These are phyloP conservation scores for Amauroascus niger DNA, from an alignment of 2,329 filamentous ascomycete genomes.

Conservation along the genomic window DNA sequence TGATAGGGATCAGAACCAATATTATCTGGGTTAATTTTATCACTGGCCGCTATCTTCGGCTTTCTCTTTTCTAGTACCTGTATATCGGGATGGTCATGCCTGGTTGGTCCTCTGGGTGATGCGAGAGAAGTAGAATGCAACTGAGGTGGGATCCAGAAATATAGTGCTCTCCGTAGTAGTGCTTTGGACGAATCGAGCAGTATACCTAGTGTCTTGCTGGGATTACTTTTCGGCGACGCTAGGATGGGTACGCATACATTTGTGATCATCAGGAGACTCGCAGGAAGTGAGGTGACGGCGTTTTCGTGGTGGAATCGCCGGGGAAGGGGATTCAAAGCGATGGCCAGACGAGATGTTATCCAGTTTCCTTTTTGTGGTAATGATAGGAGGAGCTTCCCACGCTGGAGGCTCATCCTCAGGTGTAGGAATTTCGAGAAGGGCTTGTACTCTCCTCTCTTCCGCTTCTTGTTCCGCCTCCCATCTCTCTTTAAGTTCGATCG, in stretches of 20 bases:
- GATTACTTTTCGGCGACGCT: not conserved
- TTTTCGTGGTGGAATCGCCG: not conserved
- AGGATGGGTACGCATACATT: not conserved
- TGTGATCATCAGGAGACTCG: not conserved
- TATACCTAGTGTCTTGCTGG: not conserved
- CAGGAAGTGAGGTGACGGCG: not conserved
- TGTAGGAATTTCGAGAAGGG: constrained; percentile 4
- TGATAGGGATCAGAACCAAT: not conserved
- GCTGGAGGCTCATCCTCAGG: not conserved
- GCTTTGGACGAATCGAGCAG: not conserved
- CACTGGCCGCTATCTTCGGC: not conserved
- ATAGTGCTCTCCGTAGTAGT: not conserved
- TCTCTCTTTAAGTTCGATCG: constrained; percentile 1
- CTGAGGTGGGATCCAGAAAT: not conserved
- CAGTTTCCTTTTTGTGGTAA: not conserved
- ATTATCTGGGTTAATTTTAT: not conserved
- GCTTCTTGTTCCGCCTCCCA: constrained; percentile 5
- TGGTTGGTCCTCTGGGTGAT: not conserved
- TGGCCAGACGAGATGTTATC: not conserved
- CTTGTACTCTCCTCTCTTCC: not conserved
- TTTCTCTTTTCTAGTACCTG: not conserved
- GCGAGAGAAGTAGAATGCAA: not conserved
- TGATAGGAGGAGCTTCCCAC: not conserved
- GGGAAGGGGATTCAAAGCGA: not conserved
- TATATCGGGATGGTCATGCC: not conserved